phyloP scores from a whole-genome alignment of 345 rosid genomes.

The Nasturtium officinale region DNA sequence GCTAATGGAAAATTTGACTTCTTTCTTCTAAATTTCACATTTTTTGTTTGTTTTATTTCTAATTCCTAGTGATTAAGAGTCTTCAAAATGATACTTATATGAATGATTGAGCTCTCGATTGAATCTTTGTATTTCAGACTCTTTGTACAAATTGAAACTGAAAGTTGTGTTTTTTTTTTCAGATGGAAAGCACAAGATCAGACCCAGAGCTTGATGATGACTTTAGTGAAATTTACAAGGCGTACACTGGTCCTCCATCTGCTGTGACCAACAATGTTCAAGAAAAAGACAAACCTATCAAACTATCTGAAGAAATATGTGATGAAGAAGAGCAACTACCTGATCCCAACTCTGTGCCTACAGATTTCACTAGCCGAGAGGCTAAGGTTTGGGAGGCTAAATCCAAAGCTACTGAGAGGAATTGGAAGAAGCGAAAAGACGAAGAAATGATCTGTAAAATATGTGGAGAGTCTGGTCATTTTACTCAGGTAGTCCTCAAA shows the following conservation, averaged over 20 bases:
- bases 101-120: background rate
- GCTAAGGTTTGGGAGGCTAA: constrained; percentile 99
- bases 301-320: constrained; percentile 57
- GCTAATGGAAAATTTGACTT: background rate
- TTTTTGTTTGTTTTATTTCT: background rate
- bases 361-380: constrained; percentile 96
- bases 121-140: background rate
- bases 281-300: constrained; percentile 57
- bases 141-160: background rate
- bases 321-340: constrained; percentile 76
- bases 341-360: constrained; percentile 97
- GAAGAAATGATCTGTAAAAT: constrained; percentile 98
- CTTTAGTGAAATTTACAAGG: constrained; percentile 93
- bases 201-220: constrained; percentile 89
- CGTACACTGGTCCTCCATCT: constrained; percentile 82
- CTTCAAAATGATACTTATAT: background rate
- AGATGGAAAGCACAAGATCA: constrained; percentile 72
- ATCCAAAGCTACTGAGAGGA: constrained; percentile 97
- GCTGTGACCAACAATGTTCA: constrained; percentile 46
- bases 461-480: constrained; percentile 97
- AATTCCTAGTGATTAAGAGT: background rate
- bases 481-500: constrained; percentile 70
- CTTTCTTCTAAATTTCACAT: background rate
- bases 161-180: constrained; percentile 22
- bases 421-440: constrained; percentile 98